These are phyloP conservation scores for Globisporangium parvum DNA, from an alignment of 352 stramenopile species.

Conservation along the genomic window DNA sequence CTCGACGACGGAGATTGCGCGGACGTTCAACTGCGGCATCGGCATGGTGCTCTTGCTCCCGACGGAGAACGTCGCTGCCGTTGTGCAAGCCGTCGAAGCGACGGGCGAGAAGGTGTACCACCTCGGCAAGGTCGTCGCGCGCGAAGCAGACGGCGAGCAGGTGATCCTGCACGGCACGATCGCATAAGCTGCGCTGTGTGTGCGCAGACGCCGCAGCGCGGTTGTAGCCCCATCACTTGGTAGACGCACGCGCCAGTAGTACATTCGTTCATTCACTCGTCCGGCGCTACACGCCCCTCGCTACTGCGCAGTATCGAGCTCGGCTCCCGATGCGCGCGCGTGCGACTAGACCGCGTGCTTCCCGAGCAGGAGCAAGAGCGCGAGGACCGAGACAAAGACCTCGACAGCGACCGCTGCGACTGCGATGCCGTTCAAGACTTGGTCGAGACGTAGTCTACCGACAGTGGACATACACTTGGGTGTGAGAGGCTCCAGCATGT, in stretches of 20 bases:
- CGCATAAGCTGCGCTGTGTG: constrained; percentile 26
- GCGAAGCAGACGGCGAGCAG: constrained; percentile 60
- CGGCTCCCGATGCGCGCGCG: no score
- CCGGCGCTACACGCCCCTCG: no score
- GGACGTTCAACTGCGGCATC: constrained; percentile 99
- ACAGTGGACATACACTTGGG: background rate
- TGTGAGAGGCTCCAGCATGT: no score
- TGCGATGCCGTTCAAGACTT: constrained; percentile 53
- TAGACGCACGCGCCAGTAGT: background rate
- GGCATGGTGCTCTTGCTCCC: constrained; percentile 97
- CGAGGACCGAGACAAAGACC: constrained; percentile 39
- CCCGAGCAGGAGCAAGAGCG: constrained; percentile 32
- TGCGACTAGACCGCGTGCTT: constrained; percentile 6
- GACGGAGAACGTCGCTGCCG: constrained; percentile 83
- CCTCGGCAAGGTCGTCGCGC: constrained; percentile 77
- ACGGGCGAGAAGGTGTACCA: constrained; percentile 89
- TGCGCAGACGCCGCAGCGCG: background rate
- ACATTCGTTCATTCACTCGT: no score
- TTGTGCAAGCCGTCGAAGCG: constrained; percentile 74
- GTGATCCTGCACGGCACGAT: constrained; percentile 78
- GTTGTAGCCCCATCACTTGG: background rate
- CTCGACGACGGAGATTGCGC: constrained; percentile 93
- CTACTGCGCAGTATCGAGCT: no score
- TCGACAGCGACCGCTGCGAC: constrained; percentile 53
- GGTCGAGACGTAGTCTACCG: constrained; percentile 47